Evolutionary conservation across 1,284 basidiomycete species (phyloP), one percentile per base, ranked within the genome.

Genomic region (Ganoderma resinaceum): DNA sequence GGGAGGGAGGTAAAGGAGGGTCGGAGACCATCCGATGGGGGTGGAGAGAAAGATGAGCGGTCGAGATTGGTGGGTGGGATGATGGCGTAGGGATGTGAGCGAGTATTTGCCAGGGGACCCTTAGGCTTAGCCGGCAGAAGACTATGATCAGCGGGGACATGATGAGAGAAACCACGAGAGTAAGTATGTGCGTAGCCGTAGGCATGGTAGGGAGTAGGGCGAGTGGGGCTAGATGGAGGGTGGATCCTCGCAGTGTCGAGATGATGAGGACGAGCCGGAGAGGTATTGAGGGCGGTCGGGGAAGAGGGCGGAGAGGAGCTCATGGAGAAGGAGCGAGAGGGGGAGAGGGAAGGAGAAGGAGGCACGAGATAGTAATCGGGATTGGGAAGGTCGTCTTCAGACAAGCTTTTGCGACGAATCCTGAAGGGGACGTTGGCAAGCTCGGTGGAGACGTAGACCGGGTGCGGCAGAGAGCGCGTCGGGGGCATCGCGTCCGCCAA

Each of bases 321-420:
- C 66, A 72, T 65, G 38, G 68, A 72, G 58, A 66, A 52, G 9
- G 71, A 70, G 53, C 66, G 66, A n/a, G 69, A 72, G 29, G 69
- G 69, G 3, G 71, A 72, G 59, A 69, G 69, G 5, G 71, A 71
- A 3, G 70, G 72, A 8, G 72, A 69, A 31, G 67, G 66, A 31
- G 68, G 62, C n/a, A 70, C 46, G 64, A 69, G 66, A 38, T 55
- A 55, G 59, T 63, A 26, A 58, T 70, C 63, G 16, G 67, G 62
- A 40, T 53, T 55, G 61, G 61, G 68, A 43, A 68, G 64, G 40
- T 74, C 63, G 72, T 72, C 69, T 14, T 71, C 70, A 33, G 71
- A 69, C 31, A 75, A 63, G 59, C 74, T 75, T 68, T 76, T 76
- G 31, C 75, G 66, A 31, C 75, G 70, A 35, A 66, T 72, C 70